Percentiles rank a stretch among this genome's conserved stretches.
Conservation (phyloP, 495 filamentous ascomycete species). For the Annulohypoxylon maeteangense region DNA sequence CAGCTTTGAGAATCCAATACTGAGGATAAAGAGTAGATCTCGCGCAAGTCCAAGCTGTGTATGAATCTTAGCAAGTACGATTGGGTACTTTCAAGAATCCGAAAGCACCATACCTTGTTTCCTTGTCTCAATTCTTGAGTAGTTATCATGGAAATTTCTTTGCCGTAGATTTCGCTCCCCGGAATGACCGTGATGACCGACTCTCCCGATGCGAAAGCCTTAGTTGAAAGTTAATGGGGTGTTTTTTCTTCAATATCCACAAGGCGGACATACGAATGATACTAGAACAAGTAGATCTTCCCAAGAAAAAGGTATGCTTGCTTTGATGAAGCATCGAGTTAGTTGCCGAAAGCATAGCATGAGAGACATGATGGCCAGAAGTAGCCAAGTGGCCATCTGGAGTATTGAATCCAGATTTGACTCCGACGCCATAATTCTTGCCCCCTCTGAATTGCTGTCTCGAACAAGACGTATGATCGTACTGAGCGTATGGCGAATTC, state of each 20-base stretch:
- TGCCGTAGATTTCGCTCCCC: slow-evolving; percentile 18
- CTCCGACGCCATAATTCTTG: neutral
- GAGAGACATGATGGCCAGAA: slow-evolving; percentile 22
- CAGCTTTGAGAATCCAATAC: slow-evolving; percentile 27
- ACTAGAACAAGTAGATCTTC: slow-evolving; percentile 19
- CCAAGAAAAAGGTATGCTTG: neutral
- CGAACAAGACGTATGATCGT: neutral
- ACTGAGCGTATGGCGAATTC: neutral
- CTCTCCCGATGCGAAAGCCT: slow-evolving; percentile 14
- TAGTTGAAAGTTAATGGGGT: too few species aligned
- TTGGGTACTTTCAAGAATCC: neutral
- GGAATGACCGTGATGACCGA: slow-evolving; percentile 25
- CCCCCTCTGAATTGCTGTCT: neutral
- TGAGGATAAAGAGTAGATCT: slow-evolving; percentile 32
- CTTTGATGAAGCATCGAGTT: slow-evolving; percentile 26
- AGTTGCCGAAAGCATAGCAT: slow-evolving; percentile 27
- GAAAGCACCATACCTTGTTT: neutral
- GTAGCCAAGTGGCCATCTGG: slow-evolving; percentile 31
- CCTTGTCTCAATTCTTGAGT: slow-evolving; percentile 15
- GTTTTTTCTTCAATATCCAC: neutral
- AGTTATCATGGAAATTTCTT: slow-evolving; percentile 9
- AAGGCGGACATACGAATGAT: slow-evolving; percentile 18
- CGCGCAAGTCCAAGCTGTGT: slow-evolving; percentile 23
- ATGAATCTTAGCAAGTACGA: slow-evolving; percentile 3
- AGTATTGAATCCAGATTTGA: slow-evolving; percentile 26